Percentiles rank a stretch among this genome's conserved stretches.
phyloP scores from a whole-genome alignment of 176 grass and related monocot species.

The Oryza nivara region DNA sequence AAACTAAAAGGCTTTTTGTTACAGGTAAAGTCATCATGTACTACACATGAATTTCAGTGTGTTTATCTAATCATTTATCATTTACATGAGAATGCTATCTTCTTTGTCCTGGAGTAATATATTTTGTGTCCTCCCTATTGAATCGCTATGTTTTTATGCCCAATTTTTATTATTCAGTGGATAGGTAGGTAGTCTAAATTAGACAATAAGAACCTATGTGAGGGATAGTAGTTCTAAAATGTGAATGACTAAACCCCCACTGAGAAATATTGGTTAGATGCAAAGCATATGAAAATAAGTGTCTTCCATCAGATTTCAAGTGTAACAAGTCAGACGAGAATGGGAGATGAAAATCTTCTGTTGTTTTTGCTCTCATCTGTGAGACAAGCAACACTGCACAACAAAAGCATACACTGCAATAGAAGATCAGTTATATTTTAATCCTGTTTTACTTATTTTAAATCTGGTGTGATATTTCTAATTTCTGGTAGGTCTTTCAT shows the following conservation, averaged over 20 bases:
- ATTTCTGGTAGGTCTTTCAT: slow-evolving; percentile 70
- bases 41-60: background rate
- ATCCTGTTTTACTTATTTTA: slow-evolving; percentile 8
- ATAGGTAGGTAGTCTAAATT: background rate
- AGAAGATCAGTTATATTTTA: slow-evolving; percentile 10
- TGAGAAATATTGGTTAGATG: slow-evolving; percentile 27
- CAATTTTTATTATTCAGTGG: background rate
- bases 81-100: slow-evolving; percentile 2
- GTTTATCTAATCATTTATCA: slow-evolving; percentile 38
- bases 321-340: too few relatives aligned
- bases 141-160: background rate
- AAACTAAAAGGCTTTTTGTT: slow-evolving; percentile 94
- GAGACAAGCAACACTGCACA: slow-evolving; percentile 13
- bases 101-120: slow-evolving; percentile 12
- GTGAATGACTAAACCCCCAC: background rate
- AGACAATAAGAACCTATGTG: slow-evolving; percentile 11
- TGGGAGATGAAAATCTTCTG: background rate
- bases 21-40: slow-evolving; percentile 57
- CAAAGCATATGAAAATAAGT: background rate
- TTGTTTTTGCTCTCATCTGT: background rate
- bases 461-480: slow-evolving; percentile 16
- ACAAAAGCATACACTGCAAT: background rate
- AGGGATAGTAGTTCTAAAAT: slow-evolving; percentile 1
- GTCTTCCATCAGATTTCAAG: background rate
- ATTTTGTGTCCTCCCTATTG: background rate